These are phyloP conservation scores for Obba rivulosa DNA, from an alignment of 768 basidiomycete species.

Conservation along the genomic window DNA sequence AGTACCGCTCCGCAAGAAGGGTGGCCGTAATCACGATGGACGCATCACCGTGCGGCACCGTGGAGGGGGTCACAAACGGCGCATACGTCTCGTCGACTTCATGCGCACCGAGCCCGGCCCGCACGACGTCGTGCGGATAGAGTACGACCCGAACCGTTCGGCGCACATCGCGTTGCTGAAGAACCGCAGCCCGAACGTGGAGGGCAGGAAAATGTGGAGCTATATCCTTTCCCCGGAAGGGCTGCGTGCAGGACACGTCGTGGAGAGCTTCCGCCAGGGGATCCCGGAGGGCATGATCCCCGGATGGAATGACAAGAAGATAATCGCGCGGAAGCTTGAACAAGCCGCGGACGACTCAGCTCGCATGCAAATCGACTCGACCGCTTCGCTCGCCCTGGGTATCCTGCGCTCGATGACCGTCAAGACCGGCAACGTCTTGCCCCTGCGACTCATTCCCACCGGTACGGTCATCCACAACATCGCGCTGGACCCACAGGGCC, in stretches of 20 bases:
- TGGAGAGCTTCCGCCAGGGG: slow-evolving; percentile 80
- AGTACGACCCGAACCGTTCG: slow-evolving; percentile 92
- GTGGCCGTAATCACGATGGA: slow-evolving; percentile 82
- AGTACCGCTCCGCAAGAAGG: slow-evolving; percentile 71
- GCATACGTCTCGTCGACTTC: slow-evolving; percentile 87
- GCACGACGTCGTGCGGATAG: slow-evolving; percentile 89
- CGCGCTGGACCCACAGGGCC: slow-evolving; percentile 68
- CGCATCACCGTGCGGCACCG: slow-evolving; percentile 82
- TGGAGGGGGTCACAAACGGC: slow-evolving; percentile 87
- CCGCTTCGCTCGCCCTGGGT: slow-evolving; percentile 72
- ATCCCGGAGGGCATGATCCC: slow-evolving; percentile 74
- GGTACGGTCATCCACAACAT: slow-evolving; percentile 88
- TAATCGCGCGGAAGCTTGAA: slow-evolving; percentile 17
- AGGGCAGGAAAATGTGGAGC: slow-evolving; percentile 62
- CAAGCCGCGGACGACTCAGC: slow-evolving; percentile 15
- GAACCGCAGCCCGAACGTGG: slow-evolving; percentile 48
- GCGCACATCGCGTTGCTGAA: slow-evolving; percentile 91
- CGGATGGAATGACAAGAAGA: slow-evolving; percentile 26
- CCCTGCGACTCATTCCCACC: slow-evolving; percentile 86
- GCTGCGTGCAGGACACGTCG: slow-evolving; percentile 79
- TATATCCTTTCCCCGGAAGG: slow-evolving; percentile 94
- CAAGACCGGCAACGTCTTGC: slow-evolving; percentile 90
- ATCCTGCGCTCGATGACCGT: slow-evolving; percentile 78
- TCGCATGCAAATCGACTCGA: slow-evolving; percentile 30
- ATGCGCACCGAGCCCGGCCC: slow-evolving; percentile 69